Evolutionary conservation across 2,329 filamentous ascomycete species (phyloP).

Genomic region (Dryadomyces quercivorus): DNA sequence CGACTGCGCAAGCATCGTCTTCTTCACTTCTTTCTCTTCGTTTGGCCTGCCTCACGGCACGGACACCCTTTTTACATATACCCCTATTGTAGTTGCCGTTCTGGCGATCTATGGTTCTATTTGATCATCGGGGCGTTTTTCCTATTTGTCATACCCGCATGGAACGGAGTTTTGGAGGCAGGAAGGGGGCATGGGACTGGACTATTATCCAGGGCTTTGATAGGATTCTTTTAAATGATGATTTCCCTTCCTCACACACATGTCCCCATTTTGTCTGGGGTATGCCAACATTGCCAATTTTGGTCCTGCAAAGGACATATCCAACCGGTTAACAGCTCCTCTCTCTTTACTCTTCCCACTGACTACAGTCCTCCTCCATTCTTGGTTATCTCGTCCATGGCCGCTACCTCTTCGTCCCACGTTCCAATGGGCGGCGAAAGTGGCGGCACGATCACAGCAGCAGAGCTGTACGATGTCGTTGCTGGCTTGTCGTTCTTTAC

Average conservation of each 20-base stretch:
- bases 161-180: not conserved
- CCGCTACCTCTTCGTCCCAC: constrained; percentile 49
- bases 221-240: not conserved
- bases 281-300: not conserved
- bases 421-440: constrained; percentile 28
- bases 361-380: not conserved
- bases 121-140: not conserved
- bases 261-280: not conserved
- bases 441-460: constrained; percentile 16
- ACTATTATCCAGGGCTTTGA: not conserved
- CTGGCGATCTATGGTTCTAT: not conserved
- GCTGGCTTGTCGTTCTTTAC: constrained; percentile 11
- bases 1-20: constrained; percentile 1
- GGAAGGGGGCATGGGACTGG: not conserved
- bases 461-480: constrained; percentile 1
- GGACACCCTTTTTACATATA: not conserved
- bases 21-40: constrained; percentile 1
- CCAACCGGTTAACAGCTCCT: not conserved
- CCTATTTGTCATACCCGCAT: not conserved
- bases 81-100: too few relatives aligned
- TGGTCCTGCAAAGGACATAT: not conserved
- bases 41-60: not conserved
- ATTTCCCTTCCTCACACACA: not conserved
- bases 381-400: constrained; percentile 21
- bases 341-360: not conserved